Evolutionary conservation across 345 rosid genomes (phyloP).

Genomic region (Populus euphratica): DNA sequence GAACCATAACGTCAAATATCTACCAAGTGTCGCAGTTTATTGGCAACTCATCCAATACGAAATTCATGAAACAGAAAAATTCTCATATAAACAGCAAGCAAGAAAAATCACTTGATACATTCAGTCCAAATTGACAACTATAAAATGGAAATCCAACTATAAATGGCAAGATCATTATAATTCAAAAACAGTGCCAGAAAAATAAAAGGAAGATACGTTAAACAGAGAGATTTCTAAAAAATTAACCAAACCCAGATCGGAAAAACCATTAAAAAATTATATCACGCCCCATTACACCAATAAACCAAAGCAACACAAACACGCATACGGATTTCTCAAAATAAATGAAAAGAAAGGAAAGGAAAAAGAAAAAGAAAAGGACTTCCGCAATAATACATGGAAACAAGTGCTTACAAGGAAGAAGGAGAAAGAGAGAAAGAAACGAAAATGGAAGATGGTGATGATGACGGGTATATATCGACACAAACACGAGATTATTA

Average conservation of each 20-base stretch:
- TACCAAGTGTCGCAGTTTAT: background rate
- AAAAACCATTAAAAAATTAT: conserved; percentile 19
- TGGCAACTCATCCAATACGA: background rate
- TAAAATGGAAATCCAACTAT: conserved; percentile 12
- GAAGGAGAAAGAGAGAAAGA: conserved; percentile 10
- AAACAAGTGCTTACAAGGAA: conserved; percentile 26
- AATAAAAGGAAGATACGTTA: conserved; percentile 4
- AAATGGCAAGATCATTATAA: conserved; percentile 17
- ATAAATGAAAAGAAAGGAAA: background rate
- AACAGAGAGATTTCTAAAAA: conserved; percentile 20
- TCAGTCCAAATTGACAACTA: conserved; percentile 13
- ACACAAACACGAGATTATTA: conserved; percentile 18
- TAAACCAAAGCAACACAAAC: conserved; percentile 8
- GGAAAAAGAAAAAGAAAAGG: background rate
- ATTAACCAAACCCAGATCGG: conserved; percentile 33
- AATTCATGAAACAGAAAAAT: background rate
- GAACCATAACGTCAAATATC: background rate
- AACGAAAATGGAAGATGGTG: conserved; percentile 29
- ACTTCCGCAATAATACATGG: conserved; percentile 16
- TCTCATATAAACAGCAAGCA: background rate
- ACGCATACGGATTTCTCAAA: background rate
- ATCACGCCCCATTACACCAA: conserved; percentile 19
- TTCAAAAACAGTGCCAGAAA: conserved; percentile 6
- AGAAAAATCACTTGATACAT: conserved; percentile 11
- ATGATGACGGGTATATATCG: conserved; percentile 29